Evolutionary conservation across 169 alveolate species (phyloP), one percentile per base, ranked within the genome.

Genomic region (Plasmodium berghei): DNA sequence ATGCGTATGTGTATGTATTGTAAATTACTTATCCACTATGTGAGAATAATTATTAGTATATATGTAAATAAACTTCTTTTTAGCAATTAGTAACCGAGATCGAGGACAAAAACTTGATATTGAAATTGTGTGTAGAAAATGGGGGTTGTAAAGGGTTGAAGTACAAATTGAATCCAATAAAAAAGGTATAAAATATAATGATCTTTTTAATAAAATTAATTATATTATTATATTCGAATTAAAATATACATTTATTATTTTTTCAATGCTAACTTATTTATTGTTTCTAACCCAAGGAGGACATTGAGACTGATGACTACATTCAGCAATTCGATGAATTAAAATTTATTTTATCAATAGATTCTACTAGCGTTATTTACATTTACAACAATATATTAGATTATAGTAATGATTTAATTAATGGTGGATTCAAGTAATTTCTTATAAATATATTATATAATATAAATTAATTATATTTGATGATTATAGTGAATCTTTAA

Each of bases 401-500:
- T 56, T 85, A 85, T 49, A 85, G 87, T 52, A 58, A 46, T 49
- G 91, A 85, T 14, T 61, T 85, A 71, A 85, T 85, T 2, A 85
- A 71, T 70, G 91, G 91, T 46, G 91, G 91, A 71, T 85, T 85
- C 54, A 85, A 85, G 91, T 85, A 67, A 49, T 55, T 77, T 77
- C 63, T 69, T n/a, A 58, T 18, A 14, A 58, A 22, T 22, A 22
- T 54, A 22, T 34, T 34, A 34, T 26, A 55, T 10, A 18, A 73
- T 56, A 73, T 14, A 16, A 22, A 56, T 34, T 28, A 28, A 20
- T 45, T 72, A 54, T 45, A 18, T 59, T n/a, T 59, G 42, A 4
- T 34, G 42, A 34, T 34, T 34, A 3, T 34, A 34, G 42, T 34
- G 42, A 0, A 34, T 52, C 20, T 52, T 52, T 52, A 12, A 12